phyloP scores from a whole-genome alignment of 345 rosid genomes.

The Lepidium aucheri region DNA sequence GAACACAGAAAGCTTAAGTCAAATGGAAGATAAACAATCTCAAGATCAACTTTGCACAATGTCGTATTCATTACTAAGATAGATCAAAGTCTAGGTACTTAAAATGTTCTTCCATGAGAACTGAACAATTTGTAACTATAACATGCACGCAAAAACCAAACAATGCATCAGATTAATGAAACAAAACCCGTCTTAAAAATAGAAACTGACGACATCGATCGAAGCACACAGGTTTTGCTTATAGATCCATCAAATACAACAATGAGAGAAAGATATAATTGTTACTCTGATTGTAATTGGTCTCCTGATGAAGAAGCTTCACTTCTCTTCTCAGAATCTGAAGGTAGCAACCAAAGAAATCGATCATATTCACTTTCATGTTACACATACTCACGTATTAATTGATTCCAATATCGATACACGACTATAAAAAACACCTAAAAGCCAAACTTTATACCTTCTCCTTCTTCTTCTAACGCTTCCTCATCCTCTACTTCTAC shows the following conservation, averaged over 20 bases:
- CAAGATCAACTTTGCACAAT: neutral
- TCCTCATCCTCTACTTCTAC: constrained; percentile 18
- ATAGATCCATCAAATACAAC: constrained; percentile 12
- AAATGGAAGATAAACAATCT: neutral
- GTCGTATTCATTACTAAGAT: neutral
- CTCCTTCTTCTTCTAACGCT: constrained; percentile 23
- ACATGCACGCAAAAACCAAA: constrained; percentile 35
- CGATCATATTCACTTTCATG: constrained; percentile 16
- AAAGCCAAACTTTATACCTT: constrained; percentile 13
- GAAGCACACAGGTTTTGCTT: neutral
- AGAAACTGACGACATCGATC: neutral
- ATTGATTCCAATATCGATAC: neutral
- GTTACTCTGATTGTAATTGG: constrained; percentile 53
- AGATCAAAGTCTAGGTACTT: neutral
- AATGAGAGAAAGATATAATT: constrained; percentile 4
- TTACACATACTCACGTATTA: constrained; percentile 17
- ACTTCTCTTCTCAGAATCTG: constrained; percentile 54
- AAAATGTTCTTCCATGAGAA: neutral
- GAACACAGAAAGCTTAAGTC: neutral
- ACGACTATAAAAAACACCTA: too few species aligned
- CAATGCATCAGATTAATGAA: constrained; percentile 6
- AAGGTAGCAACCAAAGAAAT: neutral
- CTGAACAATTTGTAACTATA: neutral
- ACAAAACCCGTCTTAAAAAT: neutral
- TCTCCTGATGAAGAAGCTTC: constrained; percentile 46